Conservation (phyloP, 2,329 filamentous ascomycete genomes). For the Verticillium klebahnii region DNA sequence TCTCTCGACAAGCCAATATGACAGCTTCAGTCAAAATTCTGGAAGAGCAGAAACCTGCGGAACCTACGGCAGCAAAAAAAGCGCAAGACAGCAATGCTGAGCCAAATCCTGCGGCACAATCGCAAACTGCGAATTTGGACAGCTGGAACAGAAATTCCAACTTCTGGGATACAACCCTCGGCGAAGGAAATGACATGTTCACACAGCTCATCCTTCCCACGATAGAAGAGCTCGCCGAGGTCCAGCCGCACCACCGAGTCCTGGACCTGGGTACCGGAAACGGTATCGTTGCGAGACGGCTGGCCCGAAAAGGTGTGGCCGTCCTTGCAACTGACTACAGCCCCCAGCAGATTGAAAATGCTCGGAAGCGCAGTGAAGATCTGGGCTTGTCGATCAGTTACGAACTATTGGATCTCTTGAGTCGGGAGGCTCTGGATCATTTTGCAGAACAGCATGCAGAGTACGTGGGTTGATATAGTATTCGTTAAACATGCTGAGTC, state of each 20-base stretch:
- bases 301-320: not conserved
- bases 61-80: not conserved
- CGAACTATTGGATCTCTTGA: not conserved
- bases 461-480: not conserved
- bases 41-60: not conserved
- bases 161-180: not conserved
- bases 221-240: not conserved
- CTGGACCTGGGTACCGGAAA: not conserved
- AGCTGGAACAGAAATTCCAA: not conserved
- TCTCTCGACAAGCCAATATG: not conserved
- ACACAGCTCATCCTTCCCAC: not conserved
- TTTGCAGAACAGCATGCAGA: not conserved
- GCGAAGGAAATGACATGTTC: not conserved
- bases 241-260: not conserved
- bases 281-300: not conserved
- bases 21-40: not conserved
- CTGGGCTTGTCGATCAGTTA: not conserved
- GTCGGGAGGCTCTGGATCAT: not conserved
- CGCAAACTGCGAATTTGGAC: not conserved
- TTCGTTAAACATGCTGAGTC: not conserved
- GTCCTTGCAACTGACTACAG: not conserved
- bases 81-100: not conserved
- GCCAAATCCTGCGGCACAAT: not conserved
- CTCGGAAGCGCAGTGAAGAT: not conserved
- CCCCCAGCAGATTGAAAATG: not conserved